These are phyloP conservation scores for Trichosporon ovoides DNA, from an alignment of 1,284 basidiomycete genomes.

Conservation along the genomic window DNA sequence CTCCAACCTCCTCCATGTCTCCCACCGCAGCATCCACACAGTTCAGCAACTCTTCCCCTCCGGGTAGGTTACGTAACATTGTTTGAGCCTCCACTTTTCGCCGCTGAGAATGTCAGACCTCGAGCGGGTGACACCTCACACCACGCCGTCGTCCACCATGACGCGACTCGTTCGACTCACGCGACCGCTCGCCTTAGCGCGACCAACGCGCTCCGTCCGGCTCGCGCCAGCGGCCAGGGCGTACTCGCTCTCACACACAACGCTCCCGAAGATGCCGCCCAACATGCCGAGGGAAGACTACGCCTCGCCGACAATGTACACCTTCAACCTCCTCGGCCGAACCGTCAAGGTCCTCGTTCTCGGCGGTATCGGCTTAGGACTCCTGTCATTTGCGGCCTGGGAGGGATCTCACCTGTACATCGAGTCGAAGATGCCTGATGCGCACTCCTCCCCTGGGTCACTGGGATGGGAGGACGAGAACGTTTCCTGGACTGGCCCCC, in stretches of 20 bases:
- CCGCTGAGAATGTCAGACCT: not conserved
- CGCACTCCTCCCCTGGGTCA: conserved; percentile 50
- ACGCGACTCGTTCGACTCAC: conserved; percentile 1
- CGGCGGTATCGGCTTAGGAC: conserved; percentile 41
- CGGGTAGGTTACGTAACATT: not conserved
- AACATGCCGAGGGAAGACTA: conserved; percentile 46
- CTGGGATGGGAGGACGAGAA: conserved; percentile 71
- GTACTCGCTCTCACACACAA: conserved; percentile 4
- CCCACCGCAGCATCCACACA: no score
- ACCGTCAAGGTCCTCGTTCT: conserved; percentile 37
- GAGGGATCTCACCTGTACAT: conserved; percentile 66
- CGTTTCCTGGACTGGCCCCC: conserved; percentile 64
- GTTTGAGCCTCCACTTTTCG: not conserved
- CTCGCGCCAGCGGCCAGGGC: not conserved
- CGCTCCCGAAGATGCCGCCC: conserved; percentile 28
- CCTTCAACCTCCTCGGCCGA: conserved; percentile 34
- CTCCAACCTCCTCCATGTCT: no score
- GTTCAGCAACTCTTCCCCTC: no score
- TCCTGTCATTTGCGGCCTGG: conserved; percentile 45
- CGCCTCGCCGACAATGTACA: conserved; percentile 42
- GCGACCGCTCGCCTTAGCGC: not conserved
- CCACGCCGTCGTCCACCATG: not conserved
- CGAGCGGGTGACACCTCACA: no score
- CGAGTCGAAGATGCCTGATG: conserved; percentile 57
- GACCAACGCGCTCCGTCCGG: no score